Conservation (phyloP, 108 stramenopile species). For the Nitzschia putrida region DNA sequence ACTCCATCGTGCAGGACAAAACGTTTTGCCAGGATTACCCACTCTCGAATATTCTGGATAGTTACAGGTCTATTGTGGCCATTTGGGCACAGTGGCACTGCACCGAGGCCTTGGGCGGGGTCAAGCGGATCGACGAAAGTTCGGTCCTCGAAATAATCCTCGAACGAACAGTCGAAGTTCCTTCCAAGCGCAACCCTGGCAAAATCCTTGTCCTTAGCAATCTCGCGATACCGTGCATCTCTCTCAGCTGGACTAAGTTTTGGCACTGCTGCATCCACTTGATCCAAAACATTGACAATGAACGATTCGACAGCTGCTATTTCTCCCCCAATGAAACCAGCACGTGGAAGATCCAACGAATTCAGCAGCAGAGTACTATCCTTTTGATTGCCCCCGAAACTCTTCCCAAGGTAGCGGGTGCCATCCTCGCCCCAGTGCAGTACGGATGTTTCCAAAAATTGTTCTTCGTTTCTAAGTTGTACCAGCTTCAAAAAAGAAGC, state of each 20-base stretch:
- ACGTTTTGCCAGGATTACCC: conserved; percentile 39
- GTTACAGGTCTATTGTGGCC: conserved; percentile 37
- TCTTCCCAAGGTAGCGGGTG: neutral
- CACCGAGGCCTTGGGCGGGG: conserved; percentile 41
- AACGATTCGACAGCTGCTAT: conserved; percentile 46
- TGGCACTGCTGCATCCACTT: conserved; percentile 30
- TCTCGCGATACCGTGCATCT: conserved; percentile 24
- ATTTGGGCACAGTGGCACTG: conserved; percentile 38
- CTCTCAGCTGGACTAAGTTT: conserved; percentile 13
- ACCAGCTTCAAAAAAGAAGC: conserved; percentile 48
- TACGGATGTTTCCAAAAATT: neutral
- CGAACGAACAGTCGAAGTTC: conserved; percentile 52
- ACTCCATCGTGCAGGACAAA: conserved; percentile 56
- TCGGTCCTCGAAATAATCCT: conserved; percentile 54
- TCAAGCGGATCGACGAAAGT: conserved; percentile 61
- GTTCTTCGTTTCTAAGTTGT: conserved; percentile 24
- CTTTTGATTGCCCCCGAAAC: neutral
- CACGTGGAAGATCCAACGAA: conserved; percentile 50
- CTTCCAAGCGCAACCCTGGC: conserved; percentile 40
- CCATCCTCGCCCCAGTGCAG: neutral
- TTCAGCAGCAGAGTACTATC: conserved; percentile 8
- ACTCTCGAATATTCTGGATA: conserved; percentile 53
- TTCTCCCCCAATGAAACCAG: conserved; percentile 60
- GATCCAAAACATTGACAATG: conserved; percentile 40
- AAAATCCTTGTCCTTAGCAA: conserved; percentile 41